These are phyloP conservation scores for Trichoderma citrinoviride DNA, from an alignment of 2,329 filamentous ascomycete genomes.

Conservation along the genomic window DNA sequence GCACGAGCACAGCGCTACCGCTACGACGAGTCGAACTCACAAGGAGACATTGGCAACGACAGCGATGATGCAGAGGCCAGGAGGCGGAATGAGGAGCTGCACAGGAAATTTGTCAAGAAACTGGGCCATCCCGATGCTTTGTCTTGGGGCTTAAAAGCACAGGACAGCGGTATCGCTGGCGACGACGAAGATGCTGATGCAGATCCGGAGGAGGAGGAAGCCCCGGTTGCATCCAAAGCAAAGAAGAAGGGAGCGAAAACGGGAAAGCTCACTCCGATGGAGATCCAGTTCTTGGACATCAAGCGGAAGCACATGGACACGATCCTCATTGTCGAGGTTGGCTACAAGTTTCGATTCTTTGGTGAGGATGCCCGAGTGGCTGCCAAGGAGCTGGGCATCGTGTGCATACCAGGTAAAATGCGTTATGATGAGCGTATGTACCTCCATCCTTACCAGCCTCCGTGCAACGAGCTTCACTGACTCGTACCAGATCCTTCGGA, in stretches of 20 bases:
- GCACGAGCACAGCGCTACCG: constrained; percentile 52
- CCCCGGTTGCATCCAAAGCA: constrained; percentile 46
- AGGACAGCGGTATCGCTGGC: constrained; percentile 52
- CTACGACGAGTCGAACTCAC: constrained; percentile 46
- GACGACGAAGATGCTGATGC: constrained; percentile 57
- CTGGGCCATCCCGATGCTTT: constrained; percentile 83
- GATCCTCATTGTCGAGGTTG: constrained; percentile 87
- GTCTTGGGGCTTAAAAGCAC: constrained; percentile 57
- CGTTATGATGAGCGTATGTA: constrained; percentile 81
- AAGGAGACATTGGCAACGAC: constrained; percentile 38
- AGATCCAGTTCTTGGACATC: constrained; percentile 89
- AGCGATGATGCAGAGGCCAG: constrained; percentile 51
- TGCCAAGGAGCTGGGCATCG: constrained; percentile 86
- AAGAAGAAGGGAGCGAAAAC: constrained; percentile 67
- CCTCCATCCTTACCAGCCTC: not conserved
- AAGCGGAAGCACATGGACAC: constrained; percentile 90
- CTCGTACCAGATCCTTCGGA: constrained; percentile 69
- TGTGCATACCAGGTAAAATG: constrained; percentile 94
- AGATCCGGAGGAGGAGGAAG: constrained; percentile 56
- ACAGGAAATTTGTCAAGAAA: constrained; percentile 84
- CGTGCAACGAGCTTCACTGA: not conserved
- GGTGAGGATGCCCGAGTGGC: constrained; percentile 90
- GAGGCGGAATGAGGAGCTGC: constrained; percentile 67
- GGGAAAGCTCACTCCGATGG: constrained; percentile 88
- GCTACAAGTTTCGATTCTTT: constrained; percentile 97